phyloP scores from a whole-genome alignment of 1,284 basidiomycete genomes.

The Trametes pubescens region DNA sequence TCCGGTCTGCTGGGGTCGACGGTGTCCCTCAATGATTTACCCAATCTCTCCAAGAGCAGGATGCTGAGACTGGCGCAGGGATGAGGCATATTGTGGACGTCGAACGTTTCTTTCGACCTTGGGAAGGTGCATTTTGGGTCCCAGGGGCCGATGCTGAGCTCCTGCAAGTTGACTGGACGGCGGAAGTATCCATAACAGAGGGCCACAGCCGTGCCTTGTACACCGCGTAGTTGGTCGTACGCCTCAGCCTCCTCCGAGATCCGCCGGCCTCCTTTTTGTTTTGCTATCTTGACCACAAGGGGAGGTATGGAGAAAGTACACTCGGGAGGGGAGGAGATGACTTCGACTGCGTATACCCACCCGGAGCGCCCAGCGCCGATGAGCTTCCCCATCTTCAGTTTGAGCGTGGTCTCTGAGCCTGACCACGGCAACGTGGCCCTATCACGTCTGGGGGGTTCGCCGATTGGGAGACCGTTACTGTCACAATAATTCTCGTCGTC shows the following conservation, averaged over 20 bases:
- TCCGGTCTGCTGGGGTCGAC: background rate
- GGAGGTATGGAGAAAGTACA: background rate
- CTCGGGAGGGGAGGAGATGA: background rate
- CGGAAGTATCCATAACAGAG: conserved; percentile 18
- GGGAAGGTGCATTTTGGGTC: conserved; percentile 5
- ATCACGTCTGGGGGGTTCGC: too few relatives aligned
- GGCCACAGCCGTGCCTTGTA: background rate
- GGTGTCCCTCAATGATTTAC: background rate
- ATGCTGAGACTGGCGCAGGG: conserved; percentile 9
- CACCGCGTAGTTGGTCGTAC: background rate
- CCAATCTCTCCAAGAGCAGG: conserved; percentile 10
- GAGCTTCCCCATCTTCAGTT: background rate
- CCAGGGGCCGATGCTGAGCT: background rate
- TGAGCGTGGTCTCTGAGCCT: background rate
- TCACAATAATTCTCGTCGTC: too few relatives aligned
- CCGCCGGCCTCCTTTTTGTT: background rate
- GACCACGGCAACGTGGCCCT: background rate
- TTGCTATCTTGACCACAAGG: conserved; percentile 12
- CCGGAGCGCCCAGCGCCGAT: background rate
- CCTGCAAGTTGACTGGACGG: background rate
- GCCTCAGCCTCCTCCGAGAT: conserved; percentile 5
- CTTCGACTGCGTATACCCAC: too few relatives aligned
- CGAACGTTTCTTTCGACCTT: background rate
- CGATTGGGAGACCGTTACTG: too few relatives aligned
- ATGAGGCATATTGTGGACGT: background rate